Percentiles rank a stretch among this genome's conserved stretches.
Conservation (phyloP, 2,329 filamentous ascomycete species). For the Apiospora kogelbergensis region DNA sequence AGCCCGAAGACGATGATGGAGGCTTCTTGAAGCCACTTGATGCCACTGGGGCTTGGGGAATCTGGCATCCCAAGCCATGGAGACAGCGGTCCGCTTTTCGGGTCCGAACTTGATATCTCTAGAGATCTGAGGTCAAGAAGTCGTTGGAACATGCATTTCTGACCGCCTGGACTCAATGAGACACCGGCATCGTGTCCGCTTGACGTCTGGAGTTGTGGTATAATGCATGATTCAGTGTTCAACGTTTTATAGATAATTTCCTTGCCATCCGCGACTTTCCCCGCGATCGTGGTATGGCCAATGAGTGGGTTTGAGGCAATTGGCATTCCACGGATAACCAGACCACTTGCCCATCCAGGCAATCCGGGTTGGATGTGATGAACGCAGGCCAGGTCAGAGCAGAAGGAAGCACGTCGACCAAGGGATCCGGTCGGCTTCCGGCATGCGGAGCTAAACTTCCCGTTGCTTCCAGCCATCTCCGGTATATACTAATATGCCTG, state of each 20-base stretch:
- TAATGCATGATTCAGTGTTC: neutral
- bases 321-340: neutral
- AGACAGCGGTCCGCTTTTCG: conserved; percentile 3
- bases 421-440: neutral
- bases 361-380: neutral
- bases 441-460: conserved; percentile 3
- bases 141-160: conserved; percentile 5
- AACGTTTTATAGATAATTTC: neutral
- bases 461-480: neutral
- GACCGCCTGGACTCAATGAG: neutral
- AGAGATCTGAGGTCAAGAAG: neutral
- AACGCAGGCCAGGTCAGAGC: neutral
- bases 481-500: neutral
- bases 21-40: too few species aligned
- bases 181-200: neutral
- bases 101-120: neutral
- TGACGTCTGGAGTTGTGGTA: neutral
- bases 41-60: neutral
- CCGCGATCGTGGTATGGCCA: neutral
- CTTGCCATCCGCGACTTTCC: neutral
- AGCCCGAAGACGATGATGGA: neutral
- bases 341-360: neutral
- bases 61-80: neutral
- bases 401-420: neutral
- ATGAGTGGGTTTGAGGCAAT: neutral